A percentile compares a stretch with the other conserved stretches of the same genome.
Evolutionary conservation across 371 early-diverging fungal species (phyloP).

Genomic region (Mucor mucedo): DNA sequence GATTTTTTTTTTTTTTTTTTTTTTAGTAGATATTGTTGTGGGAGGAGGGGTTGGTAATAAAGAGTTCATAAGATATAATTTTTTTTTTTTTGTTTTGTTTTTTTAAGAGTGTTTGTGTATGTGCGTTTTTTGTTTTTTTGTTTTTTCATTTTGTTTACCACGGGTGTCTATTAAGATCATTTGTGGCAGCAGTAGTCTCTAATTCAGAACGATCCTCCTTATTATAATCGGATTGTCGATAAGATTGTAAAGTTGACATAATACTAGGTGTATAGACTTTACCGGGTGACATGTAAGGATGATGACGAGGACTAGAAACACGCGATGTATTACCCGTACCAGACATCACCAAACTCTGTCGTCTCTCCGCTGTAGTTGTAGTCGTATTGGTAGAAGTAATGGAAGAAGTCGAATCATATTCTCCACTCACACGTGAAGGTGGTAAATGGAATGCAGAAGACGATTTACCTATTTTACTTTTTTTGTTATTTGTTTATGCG

Average conservation of each 20-base stretch:
- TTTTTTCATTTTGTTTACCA: neutral
- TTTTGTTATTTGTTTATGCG: neutral
- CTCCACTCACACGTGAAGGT: constrained; percentile 19
- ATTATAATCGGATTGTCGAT: constrained; percentile 2
- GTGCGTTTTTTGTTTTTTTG: no score
- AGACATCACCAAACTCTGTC: constrained; percentile 19
- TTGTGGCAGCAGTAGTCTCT: neutral
- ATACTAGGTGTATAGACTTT: constrained; percentile 20
- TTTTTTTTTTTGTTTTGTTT: no score
- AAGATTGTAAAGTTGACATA: constrained; percentile 27
- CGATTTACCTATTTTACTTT: constrained; percentile 1
- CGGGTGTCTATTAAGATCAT: neutral
- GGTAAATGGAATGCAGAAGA: constrained; percentile 28
- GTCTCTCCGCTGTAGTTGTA: constrained; percentile 8
- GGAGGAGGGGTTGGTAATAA: no score
- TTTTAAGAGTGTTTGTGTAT: no score
- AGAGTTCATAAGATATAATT: constrained; percentile 13
- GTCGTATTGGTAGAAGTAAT: constrained; percentile 1
- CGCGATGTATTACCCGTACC: neutral
- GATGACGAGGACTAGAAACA: constrained; percentile 22
- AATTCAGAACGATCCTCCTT: neutral
- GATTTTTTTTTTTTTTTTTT: no score
- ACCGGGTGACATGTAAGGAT: constrained; percentile 26
- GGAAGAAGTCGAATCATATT: constrained; percentile 7
- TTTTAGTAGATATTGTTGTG: no score